Base-by-base conservation (phyloP, 768 basidiomycete species). In the Termitomyces sp. region DNA sequence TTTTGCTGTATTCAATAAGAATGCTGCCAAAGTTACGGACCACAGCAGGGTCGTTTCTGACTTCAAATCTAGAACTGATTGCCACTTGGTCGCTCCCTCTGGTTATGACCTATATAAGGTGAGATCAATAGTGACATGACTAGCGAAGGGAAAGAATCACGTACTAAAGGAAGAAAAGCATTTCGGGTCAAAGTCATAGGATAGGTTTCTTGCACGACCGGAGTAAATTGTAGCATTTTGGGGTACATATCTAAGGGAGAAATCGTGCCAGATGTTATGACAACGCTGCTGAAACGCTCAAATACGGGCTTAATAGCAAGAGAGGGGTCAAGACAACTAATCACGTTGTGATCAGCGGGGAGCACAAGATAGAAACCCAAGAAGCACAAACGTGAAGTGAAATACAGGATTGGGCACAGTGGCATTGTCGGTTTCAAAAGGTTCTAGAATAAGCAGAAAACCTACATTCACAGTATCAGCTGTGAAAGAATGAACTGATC, bases 191-290 rank as follows among this genome's bases (percentile, higher is more conserved):
- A 81, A 20, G 97, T 96, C 97, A 99, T 99, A 1, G 96, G 86
- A 76, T 99, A 99, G 1, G 92, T 93, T 74, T 98, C 96, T 76
- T 95, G 92, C 6, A 98, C 92, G 20, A 96, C 95, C 2, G 97
- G 96, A 17, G 92, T 93, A 74, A 99, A 99, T 66, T 95, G 94
- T 36, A 99, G 81, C 92, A 99, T 99, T 76, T 98, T 99, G 12
- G 97, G 97, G 73, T 99, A 99, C 97, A 99, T 99, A 75, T 99
- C 97, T 60, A 99, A 76, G 2, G 97, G 97, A 1, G 96, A 98
- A 67, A 99, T 94, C 11, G 97, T 99, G 67, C 97, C 97, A 4
- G 95, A 98, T 0, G 97, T 99, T 72, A 99, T 99, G 65, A 99
- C 94, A 25, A 99, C 97, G 63, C 91, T 94, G 72, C 93, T 96